These are phyloP conservation scores for Corchorus olitorius DNA, from an alignment of 345 rosid species.

Conservation along the genomic window DNA sequence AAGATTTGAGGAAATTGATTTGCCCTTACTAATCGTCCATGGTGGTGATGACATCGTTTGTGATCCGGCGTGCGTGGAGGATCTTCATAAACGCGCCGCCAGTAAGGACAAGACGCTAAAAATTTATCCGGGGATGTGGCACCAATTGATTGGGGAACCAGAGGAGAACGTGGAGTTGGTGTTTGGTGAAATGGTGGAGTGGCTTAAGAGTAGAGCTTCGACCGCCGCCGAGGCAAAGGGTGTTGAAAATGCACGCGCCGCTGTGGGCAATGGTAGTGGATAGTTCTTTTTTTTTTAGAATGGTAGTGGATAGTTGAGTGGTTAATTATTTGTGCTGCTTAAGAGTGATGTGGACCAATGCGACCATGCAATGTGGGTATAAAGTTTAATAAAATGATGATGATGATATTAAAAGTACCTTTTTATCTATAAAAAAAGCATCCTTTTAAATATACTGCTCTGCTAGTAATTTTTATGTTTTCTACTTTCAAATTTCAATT, in stretches of 20 bases:
- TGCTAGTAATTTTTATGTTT: too few relatives aligned
- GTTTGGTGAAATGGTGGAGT: slow-evolving; percentile 68
- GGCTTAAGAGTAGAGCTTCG: slow-evolving; percentile 63
- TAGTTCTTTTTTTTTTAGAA: too few relatives aligned
- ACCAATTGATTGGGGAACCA: slow-evolving; percentile 84
- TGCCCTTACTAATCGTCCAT: slow-evolving; percentile 76
- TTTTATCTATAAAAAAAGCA: not conserved
- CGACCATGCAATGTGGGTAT: not conserved
- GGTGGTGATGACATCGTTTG: slow-evolving; percentile 84
- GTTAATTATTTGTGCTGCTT: not conserved
- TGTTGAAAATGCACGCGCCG: not conserved
- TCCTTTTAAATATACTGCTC: too few relatives aligned
- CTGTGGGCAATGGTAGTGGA: slow-evolving; percentile 5
- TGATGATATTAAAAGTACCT: not conserved
- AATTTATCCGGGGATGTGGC: slow-evolving; percentile 85
- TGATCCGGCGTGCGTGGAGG: slow-evolving; percentile 72
- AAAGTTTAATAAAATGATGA: not conserved
- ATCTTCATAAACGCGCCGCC: slow-evolving; percentile 62
- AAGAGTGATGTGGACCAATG: not conserved
- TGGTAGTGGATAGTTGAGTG: not conserved
- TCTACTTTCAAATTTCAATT: too few relatives aligned
- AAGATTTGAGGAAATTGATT: slow-evolving; percentile 78
- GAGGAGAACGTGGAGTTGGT: slow-evolving; percentile 69
- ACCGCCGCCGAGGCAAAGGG: not conserved
- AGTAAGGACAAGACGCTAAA: slow-evolving; percentile 71